These are phyloP conservation scores for Rhodosorus marinus DNA, from an alignment of 23 red algal genomes.

Conservation along the genomic window DNA sequence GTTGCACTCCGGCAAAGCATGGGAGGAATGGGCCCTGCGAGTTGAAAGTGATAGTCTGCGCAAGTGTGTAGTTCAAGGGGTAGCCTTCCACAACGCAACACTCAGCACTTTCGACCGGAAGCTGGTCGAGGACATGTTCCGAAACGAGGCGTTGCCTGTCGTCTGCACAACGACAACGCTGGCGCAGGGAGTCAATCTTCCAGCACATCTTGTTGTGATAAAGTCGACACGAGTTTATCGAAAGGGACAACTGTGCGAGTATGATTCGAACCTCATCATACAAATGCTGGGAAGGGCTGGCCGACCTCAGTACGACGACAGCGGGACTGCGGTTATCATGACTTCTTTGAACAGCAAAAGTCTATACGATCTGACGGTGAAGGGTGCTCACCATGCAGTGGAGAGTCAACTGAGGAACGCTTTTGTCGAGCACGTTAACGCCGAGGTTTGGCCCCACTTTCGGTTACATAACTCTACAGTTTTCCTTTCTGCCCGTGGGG, in stretches of 20 bases:
- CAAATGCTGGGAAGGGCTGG: slow-evolving; percentile 52
- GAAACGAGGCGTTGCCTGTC: slow-evolving; percentile 8
- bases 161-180: slow-evolving; percentile 52
- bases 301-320: slow-evolving; percentile 15
- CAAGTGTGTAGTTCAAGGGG: slow-evolving; percentile 8
- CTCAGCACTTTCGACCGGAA: slow-evolving; percentile 8
- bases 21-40: too few relatives aligned
- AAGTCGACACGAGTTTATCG: slow-evolving; percentile 19
- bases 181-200: slow-evolving; percentile 63
- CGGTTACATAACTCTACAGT: too few relatives aligned
- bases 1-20: background rate
- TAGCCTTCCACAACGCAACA: slow-evolving; percentile 53
- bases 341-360: slow-evolving; percentile 7
- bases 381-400: background rate
- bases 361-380: slow-evolving; percentile 11
- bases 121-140: slow-evolving; percentile 39
- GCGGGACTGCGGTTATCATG: slow-evolving; percentile 44
- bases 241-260: slow-evolving; percentile 16
- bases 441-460: too few relatives aligned
- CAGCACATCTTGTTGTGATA: slow-evolving; percentile 44
- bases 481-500: too few relatives aligned
- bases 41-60: too few relatives aligned
- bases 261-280: slow-evolving; percentile 19
- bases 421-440: slow-evolving; percentile 27
- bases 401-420: slow-evolving; percentile 12